These are phyloP conservation scores for Asterophora parasitica DNA, from an alignment of 768 basidiomycete genomes.

Conservation along the genomic window DNA sequence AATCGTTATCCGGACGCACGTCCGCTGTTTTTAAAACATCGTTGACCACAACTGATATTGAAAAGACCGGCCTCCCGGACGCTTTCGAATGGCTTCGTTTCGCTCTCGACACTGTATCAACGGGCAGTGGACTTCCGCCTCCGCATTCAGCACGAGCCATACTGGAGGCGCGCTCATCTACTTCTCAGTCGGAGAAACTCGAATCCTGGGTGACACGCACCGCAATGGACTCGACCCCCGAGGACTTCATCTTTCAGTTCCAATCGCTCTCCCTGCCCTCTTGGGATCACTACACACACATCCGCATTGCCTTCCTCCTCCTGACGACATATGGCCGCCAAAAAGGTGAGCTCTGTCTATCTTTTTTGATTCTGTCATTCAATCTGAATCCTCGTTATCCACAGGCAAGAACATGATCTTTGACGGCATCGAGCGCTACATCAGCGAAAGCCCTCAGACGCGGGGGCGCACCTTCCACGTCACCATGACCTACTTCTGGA, in stretches of 20 bases:
- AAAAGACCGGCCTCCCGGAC: slow-evolving; percentile 27
- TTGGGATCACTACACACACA: slow-evolving; percentile 48
- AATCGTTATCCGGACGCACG: slow-evolving; percentile 25
- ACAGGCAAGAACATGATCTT: slow-evolving; percentile 42
- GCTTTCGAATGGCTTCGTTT: slow-evolving; percentile 38
- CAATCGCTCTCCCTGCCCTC: slow-evolving; percentile 27
- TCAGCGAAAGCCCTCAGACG: slow-evolving; percentile 30
- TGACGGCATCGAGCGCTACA: slow-evolving; percentile 36
- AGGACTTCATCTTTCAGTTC: slow-evolving; percentile 34
- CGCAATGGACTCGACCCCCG: slow-evolving; percentile 23
- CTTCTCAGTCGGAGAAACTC: slow-evolving; percentile 28
- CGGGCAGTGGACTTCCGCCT: slow-evolving; percentile 1
- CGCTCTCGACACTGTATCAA: slow-evolving; percentile 24
- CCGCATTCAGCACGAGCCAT: neutral
- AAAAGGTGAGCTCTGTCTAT: slow-evolving; percentile 26
- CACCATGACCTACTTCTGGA: slow-evolving; percentile 50
- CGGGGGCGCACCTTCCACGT: slow-evolving; percentile 36
- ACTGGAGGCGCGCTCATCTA: slow-evolving; percentile 17
- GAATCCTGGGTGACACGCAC: slow-evolving; percentile 32
- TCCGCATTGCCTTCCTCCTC: slow-evolving; percentile 39
- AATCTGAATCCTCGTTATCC: no score
- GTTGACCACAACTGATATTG: slow-evolving; percentile 11
- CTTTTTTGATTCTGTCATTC: neutral
- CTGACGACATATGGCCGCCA: slow-evolving; percentile 36
- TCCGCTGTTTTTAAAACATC: slow-evolving; percentile 25